phyloP scores from a whole-genome alignment of 805 yeast species.

The Candida oleophila region DNA sequence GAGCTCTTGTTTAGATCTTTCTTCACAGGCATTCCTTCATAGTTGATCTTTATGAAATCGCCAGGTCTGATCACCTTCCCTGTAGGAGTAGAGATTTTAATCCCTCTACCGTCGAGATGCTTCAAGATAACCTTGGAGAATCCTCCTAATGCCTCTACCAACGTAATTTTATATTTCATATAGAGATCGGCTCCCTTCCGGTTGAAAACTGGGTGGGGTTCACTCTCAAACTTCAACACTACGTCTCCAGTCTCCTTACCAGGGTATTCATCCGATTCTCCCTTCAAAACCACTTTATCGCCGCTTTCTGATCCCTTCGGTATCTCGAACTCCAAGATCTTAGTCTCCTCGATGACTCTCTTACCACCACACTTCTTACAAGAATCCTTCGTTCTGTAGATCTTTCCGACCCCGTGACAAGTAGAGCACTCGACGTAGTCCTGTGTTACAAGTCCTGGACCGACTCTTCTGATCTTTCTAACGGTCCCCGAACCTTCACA shows the following conservation, averaged over 20 bases:
- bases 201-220: conserved; percentile 47
- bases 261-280: conserved; percentile 76
- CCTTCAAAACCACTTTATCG: conserved; percentile 59
- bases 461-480: conserved; percentile 60
- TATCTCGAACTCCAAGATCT: conserved; percentile 73
- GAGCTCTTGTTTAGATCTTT: conserved; percentile 12
- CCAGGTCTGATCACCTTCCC: conserved; percentile 85
- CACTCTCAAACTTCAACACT: conserved; percentile 55
- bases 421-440: conserved; percentile 58
- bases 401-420: conserved; percentile 72
- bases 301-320: conserved; percentile 66
- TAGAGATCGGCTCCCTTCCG: conserved; percentile 66
- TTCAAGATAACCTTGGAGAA: conserved; percentile 61
- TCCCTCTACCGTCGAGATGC: conserved; percentile 78
- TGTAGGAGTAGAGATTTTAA: conserved; percentile 61
- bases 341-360: conserved; percentile 60
- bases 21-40: conserved; percentile 82
- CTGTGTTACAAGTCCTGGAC: conserved; percentile 73
- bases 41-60: conserved; percentile 58
- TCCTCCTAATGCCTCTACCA: conserved; percentile 85
- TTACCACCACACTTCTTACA: conserved; percentile 78
- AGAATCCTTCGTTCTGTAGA: conserved; percentile 59
- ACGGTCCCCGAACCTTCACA: conserved; percentile 76
- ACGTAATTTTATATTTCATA: conserved; percentile 56
- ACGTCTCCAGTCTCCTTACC: conserved; percentile 80